These are phyloP conservation scores for Citrus cavaleriei DNA, from an alignment of 345 rosid genomes.

Conservation along the genomic window DNA sequence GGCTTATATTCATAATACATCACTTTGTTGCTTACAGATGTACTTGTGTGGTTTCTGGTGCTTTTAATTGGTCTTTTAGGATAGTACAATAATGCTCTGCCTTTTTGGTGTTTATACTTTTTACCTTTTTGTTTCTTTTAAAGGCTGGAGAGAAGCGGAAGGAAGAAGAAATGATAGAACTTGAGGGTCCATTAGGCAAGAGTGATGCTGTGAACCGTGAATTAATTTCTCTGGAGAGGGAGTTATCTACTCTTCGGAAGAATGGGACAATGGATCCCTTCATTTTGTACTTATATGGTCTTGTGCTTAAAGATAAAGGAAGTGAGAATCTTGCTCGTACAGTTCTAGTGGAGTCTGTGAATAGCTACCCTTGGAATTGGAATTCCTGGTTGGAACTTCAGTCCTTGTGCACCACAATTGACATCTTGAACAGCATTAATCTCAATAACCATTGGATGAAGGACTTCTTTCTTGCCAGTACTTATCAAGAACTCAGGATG, in stretches of 20 bases:
- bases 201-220: slow-evolving; percentile 75
- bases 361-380: too few species aligned
- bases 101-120: neutral
- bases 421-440: too few species aligned
- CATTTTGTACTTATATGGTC: slow-evolving; percentile 77
- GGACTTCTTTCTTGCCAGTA: too few species aligned
- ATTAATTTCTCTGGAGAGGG: slow-evolving; percentile 76
- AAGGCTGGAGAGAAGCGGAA: slow-evolving; percentile 66
- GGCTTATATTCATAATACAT: neutral
- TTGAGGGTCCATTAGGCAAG: slow-evolving; percentile 82
- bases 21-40: neutral
- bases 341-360: too few species aligned
- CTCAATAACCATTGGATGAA: too few species aligned
- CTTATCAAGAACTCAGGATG: too few species aligned
- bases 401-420: too few species aligned
- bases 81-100: neutral
- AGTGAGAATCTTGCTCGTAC: too few species aligned
- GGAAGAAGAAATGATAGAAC: slow-evolving; percentile 93
- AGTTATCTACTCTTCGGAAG: slow-evolving; percentile 63
- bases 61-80: neutral
- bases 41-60: neutral
- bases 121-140: slow-evolving; percentile 5
- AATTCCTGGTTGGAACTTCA: too few species aligned
- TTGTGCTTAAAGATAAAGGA: slow-evolving; percentile 90
- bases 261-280: slow-evolving; percentile 76